Evolutionary conservation across 2,329 filamentous ascomycete genomes (phyloP).

Genomic region (Diaporthe destruens): DNA sequence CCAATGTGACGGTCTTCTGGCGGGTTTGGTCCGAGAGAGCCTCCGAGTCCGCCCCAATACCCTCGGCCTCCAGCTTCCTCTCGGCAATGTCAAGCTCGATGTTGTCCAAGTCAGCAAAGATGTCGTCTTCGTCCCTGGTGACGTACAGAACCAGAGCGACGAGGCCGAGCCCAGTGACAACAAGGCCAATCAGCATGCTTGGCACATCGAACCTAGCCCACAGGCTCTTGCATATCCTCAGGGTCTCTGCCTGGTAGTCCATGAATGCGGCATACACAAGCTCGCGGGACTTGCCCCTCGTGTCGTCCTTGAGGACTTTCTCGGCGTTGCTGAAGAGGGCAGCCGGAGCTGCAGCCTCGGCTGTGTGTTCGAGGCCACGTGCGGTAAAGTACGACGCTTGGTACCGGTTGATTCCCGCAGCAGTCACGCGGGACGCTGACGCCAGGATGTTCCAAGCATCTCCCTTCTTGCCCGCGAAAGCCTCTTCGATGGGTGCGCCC

Average conservation of each 20-base stretch:
- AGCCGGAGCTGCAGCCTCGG: slow-evolving; percentile 65
- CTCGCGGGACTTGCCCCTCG: slow-evolving; percentile 52
- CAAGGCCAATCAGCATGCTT: slow-evolving; percentile 86
- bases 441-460: slow-evolving; percentile 83
- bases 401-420: slow-evolving; percentile 90
- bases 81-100: slow-evolving; percentile 71
- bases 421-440: slow-evolving; percentile 79
- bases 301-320: slow-evolving; percentile 50
- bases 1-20: slow-evolving; percentile 55
- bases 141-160: slow-evolving; percentile 80
- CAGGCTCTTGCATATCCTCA: slow-evolving; percentile 82
- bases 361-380: slow-evolving; percentile 74
- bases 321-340: slow-evolving; percentile 71
- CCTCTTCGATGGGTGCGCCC: slow-evolving; percentile 92
- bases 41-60: slow-evolving; percentile 47
- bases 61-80: slow-evolving; percentile 66
- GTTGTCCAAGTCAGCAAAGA: slow-evolving; percentile 66
- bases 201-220: slow-evolving; percentile 94
- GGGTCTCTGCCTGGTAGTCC: slow-evolving; percentile 81
- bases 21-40: slow-evolving; percentile 52
- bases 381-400: slow-evolving; percentile 84
- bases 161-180: slow-evolving; percentile 76
- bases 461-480: slow-evolving; percentile 80
- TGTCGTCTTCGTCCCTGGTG: slow-evolving; percentile 67
- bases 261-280: slow-evolving; percentile 70